Evolutionary conservation across 139 green algal genomes (phyloP).

Genomic region (Chlamydomonas applanata): DNA sequence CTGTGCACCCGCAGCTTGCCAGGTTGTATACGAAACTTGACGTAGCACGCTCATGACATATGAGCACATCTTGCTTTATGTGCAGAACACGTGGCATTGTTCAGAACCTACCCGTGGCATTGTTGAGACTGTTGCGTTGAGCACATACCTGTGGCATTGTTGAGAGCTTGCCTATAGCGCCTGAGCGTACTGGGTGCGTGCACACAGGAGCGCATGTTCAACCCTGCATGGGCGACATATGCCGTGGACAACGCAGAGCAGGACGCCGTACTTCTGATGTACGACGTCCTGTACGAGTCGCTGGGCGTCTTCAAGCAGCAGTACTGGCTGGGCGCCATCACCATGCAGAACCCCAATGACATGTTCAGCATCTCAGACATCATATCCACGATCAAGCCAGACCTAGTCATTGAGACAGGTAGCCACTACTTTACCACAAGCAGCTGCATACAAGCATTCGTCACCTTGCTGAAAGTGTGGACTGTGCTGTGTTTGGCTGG

Average conservation of each 20-base stretch:
- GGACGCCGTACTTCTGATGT: conserved; percentile 38
- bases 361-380: conserved; percentile 36
- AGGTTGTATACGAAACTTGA: too few relatives aligned
- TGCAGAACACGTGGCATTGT: too few relatives aligned
- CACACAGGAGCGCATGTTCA: conserved; percentile 26
- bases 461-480: too few relatives aligned
- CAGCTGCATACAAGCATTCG: too few relatives aligned
- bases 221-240: conserved; percentile 18
- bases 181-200: neutral
- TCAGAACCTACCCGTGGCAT: too few relatives aligned
- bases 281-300: conserved; percentile 45
- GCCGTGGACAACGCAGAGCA: conserved; percentile 14
- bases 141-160: too few relatives aligned
- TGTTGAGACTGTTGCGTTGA: too few relatives aligned
- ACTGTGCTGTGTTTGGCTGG: too few relatives aligned
- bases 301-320: conserved; percentile 40
- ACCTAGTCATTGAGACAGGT: conserved; percentile 50
- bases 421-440: neutral
- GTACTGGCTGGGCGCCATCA: conserved; percentile 33
- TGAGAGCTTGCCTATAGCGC: too few relatives aligned
- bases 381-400: conserved; percentile 23
- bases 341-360: conserved; percentile 28
- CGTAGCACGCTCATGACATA: too few relatives aligned
- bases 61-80: too few relatives aligned
- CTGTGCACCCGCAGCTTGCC: too few relatives aligned